Base-by-base conservation (phyloP, 139 green algal species). In the Spirogloea muscicola region DNA sequence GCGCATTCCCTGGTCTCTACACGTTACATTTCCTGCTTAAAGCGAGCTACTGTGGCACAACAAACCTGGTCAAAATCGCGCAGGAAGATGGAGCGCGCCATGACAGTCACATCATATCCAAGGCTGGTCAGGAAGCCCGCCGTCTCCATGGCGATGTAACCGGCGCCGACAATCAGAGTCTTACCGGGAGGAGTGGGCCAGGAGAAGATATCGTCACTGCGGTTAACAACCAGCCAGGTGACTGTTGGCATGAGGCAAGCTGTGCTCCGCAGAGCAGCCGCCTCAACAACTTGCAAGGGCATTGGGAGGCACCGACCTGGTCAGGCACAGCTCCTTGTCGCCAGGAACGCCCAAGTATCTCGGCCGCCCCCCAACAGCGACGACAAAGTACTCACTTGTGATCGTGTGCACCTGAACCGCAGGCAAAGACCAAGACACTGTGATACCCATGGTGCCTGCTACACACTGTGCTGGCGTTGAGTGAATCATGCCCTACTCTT, bases 331-430 rank as follows among this genome's bases (percentile, higher is more conserved):
- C 46, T 88, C 84, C 10, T 74, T 72, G 60, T 86, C 86, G 3
- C 86, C 86, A 31, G 78, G 40, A 37, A 78, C 70, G 66, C 80
- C 86, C 13, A 77, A 77, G 49, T 90, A 90, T 36, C 58, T 75
- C 7, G 86, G 86, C 27, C 86, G 70, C 4, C 86, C 86, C 27
- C 86, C 86, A 25, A 88, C 83, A 0, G 86, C 86, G 1, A 90
- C 76, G 6, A 90, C 65, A 48, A 89, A 74, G 29, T 31, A 16
- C 34, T 58, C 5, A 31, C 25, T 18, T 62, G 68, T 76, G 31
- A 76, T 48, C 25, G 10, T 16, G 33, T 4, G 34, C 34, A 76
- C 68, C 68, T 76, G 68, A 3, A 68, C 59, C 55, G n/a, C n/a
- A n/a, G n/a, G n/a, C n/a, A n/a, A n/a, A n/a, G n/a, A n/a, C n/a